Base-by-base conservation (phyloP, 1,284 basidiomycete species). In the Apiotrichum siamense region DNA sequence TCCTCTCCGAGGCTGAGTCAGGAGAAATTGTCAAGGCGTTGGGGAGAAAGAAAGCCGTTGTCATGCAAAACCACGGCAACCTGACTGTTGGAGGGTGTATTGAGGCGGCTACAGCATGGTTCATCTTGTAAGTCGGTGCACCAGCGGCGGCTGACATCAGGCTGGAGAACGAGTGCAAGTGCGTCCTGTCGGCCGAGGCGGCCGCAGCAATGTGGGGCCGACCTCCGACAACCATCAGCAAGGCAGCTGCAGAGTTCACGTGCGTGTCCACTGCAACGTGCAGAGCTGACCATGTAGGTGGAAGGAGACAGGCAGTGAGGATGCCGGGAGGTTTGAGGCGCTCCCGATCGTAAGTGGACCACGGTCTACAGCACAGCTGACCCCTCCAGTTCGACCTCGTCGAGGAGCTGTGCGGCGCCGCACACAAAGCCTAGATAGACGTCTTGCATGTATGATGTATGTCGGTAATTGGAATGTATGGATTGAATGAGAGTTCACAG, bases 31-130 rank as follows among this genome's bases (percentile, higher is more conserved):
- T 81, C 15, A 61, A 74, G 26, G 74, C 78, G 3, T 66, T 84
- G 10, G 81, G 81, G 20, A 27, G 54, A 40, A 71, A 71, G 48
- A 74, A 75, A 47, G 71, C 74, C 7, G 49, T 75, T 37, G 67
- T 76, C 42, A 47, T 76, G 24, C 76, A 83, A 69, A 85, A 84
- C 58, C 82, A 83, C 56, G 83, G 83, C 11, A 69, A 81, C 32
- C 75, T 84, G 44, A 76, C 79, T 7, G 76, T 77, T 23, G 76
- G 76, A 35, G 61, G 58, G 18, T 46, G 32, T 41, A 61, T 63
- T 32, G 61, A 63, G 40, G 55, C 54, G 42, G 61, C 63, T 1
- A 50, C 57, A 5, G 54, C 55, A 2, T 62, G 63, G 61, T 65
- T 64, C 50, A 55, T 56, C 48, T 26, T 62, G 64, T 66, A 43